Conservation (phyloP, 352 stramenopile genomes). For the Globisporangium rhizosaccharum region DNA sequence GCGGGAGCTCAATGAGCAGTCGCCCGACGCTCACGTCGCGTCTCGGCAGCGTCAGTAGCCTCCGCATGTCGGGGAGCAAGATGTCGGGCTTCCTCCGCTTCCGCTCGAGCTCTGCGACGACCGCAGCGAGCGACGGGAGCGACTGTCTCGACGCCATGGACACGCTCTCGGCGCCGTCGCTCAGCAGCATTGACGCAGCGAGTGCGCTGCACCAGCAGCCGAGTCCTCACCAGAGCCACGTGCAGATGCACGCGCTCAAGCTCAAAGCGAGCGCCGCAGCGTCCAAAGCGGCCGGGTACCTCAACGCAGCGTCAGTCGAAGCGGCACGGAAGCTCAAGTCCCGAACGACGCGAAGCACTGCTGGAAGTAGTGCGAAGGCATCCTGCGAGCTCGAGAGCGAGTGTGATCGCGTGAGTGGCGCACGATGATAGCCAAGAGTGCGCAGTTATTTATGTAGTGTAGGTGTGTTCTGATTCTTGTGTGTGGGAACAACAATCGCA, state of each 20-base stretch:
- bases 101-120: constrained; percentile 47
- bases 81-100: constrained; percentile 28
- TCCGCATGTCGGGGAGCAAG: constrained; percentile 26
- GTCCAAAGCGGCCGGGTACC: constrained; percentile 34
- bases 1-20: constrained; percentile 9
- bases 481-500: too few species aligned
- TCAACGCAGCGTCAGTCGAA: constrained; percentile 49
- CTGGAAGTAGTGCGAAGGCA: constrained; percentile 24
- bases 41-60: constrained; percentile 21
- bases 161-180: constrained; percentile 8
- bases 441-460: neutral
- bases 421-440: too few species aligned
- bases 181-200: constrained; percentile 16
- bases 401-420: neutral
- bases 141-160: constrained; percentile 18
- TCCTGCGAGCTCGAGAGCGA: neutral
- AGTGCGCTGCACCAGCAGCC: constrained; percentile 9
- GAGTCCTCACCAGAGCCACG: constrained; percentile 13
- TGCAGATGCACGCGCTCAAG: constrained; percentile 32
- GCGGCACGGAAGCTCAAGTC: constrained; percentile 50
- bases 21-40: constrained; percentile 22
- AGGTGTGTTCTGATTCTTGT: too few species aligned
- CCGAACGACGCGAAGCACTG: constrained; percentile 13
- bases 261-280: constrained; percentile 29
- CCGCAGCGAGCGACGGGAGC: constrained; percentile 47